Evolutionary conservation across 176 grass and related monocot genomes (phyloP).

Genomic region (Typha latifolia): DNA sequence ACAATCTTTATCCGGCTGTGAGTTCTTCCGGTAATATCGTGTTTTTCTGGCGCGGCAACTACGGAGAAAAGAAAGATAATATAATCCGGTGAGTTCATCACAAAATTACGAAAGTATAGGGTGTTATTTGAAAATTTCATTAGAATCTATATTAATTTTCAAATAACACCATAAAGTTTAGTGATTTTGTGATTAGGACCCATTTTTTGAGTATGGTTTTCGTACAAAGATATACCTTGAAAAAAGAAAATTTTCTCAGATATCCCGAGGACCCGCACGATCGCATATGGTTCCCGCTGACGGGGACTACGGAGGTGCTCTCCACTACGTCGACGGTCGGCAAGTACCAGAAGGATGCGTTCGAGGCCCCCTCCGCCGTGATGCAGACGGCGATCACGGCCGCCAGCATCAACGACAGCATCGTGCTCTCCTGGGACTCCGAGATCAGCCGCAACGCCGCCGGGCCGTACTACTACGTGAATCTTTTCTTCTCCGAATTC

Average conservation of each 20-base stretch:
- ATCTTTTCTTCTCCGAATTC: conserved; percentile 29
- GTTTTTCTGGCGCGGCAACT: not conserved
- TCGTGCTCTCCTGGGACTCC: conserved; percentile 1
- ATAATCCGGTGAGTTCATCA: not conserved
- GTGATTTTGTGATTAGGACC: too few species aligned
- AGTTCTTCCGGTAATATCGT: not conserved
- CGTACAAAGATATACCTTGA: too few species aligned
- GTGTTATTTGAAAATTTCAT: too few species aligned
- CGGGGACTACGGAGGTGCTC: not conserved
- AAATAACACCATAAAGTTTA: too few species aligned
- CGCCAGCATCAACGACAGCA: conserved; percentile 22
- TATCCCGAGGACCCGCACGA: conserved; percentile 38
- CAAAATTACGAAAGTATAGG: too few species aligned
- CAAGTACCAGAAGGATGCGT: fast-evolving
- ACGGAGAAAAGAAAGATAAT: not conserved
- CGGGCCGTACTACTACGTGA: not conserved
- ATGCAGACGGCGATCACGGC: conserved; percentile 41
- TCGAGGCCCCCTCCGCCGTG: conserved; percentile 25
- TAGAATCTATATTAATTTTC: too few species aligned
- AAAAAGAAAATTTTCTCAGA: not conserved
- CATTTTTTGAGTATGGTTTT: too few species aligned
- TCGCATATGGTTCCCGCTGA: conserved; percentile 12
- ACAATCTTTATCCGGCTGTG: conserved; percentile 2
- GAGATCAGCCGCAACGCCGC: not conserved
- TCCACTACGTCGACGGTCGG: conserved; percentile 5